A percentile compares a stretch with the other conserved stretches of the same genome.
phyloP scores from a whole-genome alignment of 192 early-diverging fungal species.

The Kappamyces sp. region DNA sequence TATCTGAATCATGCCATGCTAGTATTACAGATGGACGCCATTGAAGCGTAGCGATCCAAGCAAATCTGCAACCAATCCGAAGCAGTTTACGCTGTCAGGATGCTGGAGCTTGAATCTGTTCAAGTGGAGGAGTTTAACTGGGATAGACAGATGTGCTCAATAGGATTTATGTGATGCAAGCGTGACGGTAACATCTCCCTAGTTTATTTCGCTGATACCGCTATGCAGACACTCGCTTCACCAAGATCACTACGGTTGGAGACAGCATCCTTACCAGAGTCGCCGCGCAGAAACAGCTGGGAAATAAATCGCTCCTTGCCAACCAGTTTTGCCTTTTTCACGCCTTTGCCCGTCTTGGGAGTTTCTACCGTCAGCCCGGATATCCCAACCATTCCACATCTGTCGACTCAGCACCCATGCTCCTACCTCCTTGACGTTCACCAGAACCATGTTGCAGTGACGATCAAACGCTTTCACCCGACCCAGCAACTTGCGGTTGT shows the following conservation, averaged over 20 bases:
- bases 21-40: too few species aligned
- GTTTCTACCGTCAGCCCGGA: constrained; percentile 44
- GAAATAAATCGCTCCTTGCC: constrained; percentile 98
- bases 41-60: too few species aligned
- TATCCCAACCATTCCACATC: constrained; percentile 75
- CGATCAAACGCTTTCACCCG: constrained; percentile 99
- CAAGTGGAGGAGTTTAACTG: too few species aligned
- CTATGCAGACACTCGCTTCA: constrained; percentile 2
- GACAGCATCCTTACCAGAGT: constrained; percentile 64
- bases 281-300: constrained; percentile 97
- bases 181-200: neutral
- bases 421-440: constrained; percentile 92
- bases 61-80: too few species aligned
- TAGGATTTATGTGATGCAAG: neutral
- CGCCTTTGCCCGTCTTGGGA: constrained; percentile 83
- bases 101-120: too few species aligned
- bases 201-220: neutral
- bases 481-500: constrained; percentile 96
- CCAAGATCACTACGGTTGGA: constrained; percentile 1
- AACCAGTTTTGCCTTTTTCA: constrained; percentile 89
- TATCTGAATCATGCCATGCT: too few species aligned
- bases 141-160: too few species aligned
- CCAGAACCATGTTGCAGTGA: constrained; percentile 99
- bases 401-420: constrained; percentile 21
- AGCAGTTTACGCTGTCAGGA: too few species aligned